phyloP scores from a whole-genome alignment of 257 asterid species.

The Solanum etuberosum region DNA sequence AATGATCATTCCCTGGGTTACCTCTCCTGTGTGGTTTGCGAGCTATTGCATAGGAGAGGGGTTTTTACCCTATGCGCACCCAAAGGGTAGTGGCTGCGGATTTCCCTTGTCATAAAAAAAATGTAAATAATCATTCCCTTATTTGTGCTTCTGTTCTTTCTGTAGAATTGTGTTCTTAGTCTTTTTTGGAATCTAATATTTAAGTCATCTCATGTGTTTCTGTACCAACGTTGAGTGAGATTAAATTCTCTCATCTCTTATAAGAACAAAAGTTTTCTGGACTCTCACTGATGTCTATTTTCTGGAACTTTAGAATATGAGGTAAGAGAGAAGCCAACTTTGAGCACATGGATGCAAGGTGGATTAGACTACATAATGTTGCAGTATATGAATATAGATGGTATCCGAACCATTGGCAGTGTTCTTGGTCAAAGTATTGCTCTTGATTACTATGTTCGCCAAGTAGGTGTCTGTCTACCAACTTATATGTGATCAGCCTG shows the following conservation, averaged over 20 bases:
- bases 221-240: neutral
- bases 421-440: slow-evolving; percentile 99
- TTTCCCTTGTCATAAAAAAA: too few relatives aligned
- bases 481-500: neutral
- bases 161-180: neutral
- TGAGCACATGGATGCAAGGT: slow-evolving; percentile 93
- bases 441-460: slow-evolving; percentile 96
- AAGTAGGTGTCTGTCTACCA: slow-evolving; percentile 35
- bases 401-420: slow-evolving; percentile 92
- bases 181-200: neutral
- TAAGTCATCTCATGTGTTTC: neutral
- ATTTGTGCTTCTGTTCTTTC: neutral
- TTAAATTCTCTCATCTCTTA: neutral
- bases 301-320: slow-evolving; percentile 56
- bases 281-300: neutral
- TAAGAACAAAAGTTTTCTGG: neutral
- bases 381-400: slow-evolving; percentile 70
- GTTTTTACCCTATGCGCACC: too few relatives aligned
- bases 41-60: neutral
- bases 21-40: too few relatives aligned
- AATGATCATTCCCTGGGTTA: too few relatives aligned
- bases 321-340: slow-evolving; percentile 67
- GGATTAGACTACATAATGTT: slow-evolving; percentile 87
- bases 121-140: neutral
- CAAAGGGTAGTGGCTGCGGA: too few relatives aligned